Evolutionary conservation across 177 flowering plant genomes (phyloP), one percentile per base, ranked within the genome.

Genomic region (Vitis hybrid): DNA sequence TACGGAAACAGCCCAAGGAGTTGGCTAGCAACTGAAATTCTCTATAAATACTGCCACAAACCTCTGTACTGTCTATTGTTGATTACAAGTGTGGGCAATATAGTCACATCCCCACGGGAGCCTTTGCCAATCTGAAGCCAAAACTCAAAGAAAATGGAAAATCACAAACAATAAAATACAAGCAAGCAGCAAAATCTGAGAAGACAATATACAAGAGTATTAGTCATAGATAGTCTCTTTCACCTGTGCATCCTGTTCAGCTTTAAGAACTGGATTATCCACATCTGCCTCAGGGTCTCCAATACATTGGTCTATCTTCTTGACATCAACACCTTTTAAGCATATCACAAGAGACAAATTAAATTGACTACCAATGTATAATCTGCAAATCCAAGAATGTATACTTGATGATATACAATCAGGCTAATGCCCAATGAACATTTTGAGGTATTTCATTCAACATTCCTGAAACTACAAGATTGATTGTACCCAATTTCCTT

Each of bases 11-110:
- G 21, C 32, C 19, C 59, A 65, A 21, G 26, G 19, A 67, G 23
- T 45, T 45, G 45, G 49, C 48, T 32, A 17, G 57, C 48, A n/a
- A 18, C 19, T 13, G 59, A 51, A 49, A 10, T 11, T 13, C 49
- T 3, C 30, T 26, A 26, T 3, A 65, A 48, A 21, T 14, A 62
- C 32, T 72, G 51, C 17, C 39, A 19, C 73, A 69, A 56, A 91
- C 98, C 98, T 91, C 97, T 86, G 69, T 91, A 95, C 74, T 95
- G 97, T 70, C 97, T 79, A 70, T 87, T 84, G 79, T 95, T 95
- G 54, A 95, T 83, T 3, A 95, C 89, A 74, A 95, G 96, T 63
- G 99, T 95, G 10, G 99, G 99, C 79, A 95, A 76, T 65, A 93
- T 95, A 45, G 99, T 95, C 54, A 95, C 98, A 78, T 93, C 98